A percentile compares a stretch with the other conserved stretches of the same genome.
Conservation (phyloP, 2,329 filamentous ascomycete species). For the Hypoxylon sp. region DNA sequence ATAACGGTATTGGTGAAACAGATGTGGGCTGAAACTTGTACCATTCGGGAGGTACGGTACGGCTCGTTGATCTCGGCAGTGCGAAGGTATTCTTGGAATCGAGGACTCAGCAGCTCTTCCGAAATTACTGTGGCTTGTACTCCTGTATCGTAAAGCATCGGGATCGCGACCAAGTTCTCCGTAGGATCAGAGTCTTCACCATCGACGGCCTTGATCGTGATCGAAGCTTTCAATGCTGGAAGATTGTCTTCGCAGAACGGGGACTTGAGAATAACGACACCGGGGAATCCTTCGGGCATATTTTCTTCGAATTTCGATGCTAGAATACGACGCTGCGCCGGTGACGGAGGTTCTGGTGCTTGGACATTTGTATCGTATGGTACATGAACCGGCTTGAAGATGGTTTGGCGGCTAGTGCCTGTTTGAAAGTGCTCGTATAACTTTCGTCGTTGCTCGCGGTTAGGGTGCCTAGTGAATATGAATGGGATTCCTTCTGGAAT, state of each 20-base stretch:
- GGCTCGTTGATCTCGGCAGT: constrained; percentile 1
- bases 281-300: constrained; percentile 4
- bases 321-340: constrained; percentile 12
- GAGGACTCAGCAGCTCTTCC: constrained; percentile 12
- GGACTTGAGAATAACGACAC: constrained; percentile 13
- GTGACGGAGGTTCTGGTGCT: constrained; percentile 8
- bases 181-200: constrained; percentile 18
- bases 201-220: constrained; percentile 17
- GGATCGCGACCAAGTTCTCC: constrained; percentile 16
- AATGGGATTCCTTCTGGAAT: constrained; percentile 20
- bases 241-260: constrained; percentile 18
- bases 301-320: constrained; percentile 14
- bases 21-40: constrained; percentile 7
- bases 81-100: constrained; percentile 9
- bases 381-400: constrained; percentile 11
- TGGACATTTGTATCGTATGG: constrained; percentile 15
- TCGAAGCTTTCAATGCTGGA: constrained; percentile 19
- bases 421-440: constrained; percentile 4
- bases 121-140: constrained; percentile 10
- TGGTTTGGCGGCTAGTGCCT: constrained; percentile 1
- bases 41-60: constrained; percentile 4
- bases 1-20: constrained; percentile 13
- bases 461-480: constrained; percentile 12
- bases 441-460: constrained; percentile 11
- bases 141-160: constrained; percentile 19